These are phyloP conservation scores for Phoma sp. DNA, from an alignment of 2,329 filamentous ascomycete species.

Conservation along the genomic window DNA sequence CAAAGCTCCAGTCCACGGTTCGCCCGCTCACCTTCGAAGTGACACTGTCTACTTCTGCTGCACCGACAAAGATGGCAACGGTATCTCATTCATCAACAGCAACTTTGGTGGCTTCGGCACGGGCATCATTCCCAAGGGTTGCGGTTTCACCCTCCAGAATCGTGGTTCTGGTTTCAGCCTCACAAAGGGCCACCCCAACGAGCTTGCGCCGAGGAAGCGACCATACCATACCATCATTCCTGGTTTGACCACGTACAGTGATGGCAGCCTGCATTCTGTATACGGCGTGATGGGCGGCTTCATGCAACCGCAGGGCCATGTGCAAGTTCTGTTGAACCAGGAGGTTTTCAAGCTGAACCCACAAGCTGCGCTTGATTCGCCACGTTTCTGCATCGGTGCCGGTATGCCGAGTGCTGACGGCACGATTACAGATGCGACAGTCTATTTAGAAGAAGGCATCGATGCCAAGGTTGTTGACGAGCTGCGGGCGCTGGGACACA, in stretches of 20 bases:
- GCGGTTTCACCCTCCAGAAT: slow-evolving; percentile 94
- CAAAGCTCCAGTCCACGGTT: slow-evolving; percentile 71
- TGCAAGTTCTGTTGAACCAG: slow-evolving; percentile 92
- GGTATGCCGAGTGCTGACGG: slow-evolving; percentile 69
- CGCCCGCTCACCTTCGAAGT: slow-evolving; percentile 77
- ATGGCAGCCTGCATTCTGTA: slow-evolving; percentile 79
- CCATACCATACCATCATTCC: slow-evolving; percentile 99
- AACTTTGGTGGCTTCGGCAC: slow-evolving; percentile 92
- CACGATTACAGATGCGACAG: slow-evolving; percentile 66
- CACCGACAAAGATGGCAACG: slow-evolving; percentile 83
- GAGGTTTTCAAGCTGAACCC: slow-evolving; percentile 81
- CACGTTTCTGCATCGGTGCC: slow-evolving; percentile 85
- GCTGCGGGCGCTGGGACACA: slow-evolving; percentile 74
- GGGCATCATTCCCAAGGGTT: slow-evolving; percentile 80
- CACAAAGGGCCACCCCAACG: slow-evolving; percentile 75
- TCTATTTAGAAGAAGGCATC: slow-evolving; percentile 87
- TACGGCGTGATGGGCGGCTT: slow-evolving; percentile 98
- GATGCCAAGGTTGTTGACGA: slow-evolving; percentile 70
- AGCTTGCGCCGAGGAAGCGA: slow-evolving; percentile 79
- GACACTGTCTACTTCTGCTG: slow-evolving; percentile 96
- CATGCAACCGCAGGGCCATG: slow-evolving; percentile 97
- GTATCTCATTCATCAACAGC: slow-evolving; percentile 95
- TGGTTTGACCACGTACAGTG: slow-evolving; percentile 82
- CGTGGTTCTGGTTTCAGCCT: slow-evolving; percentile 88
- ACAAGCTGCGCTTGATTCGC: slow-evolving; percentile 88